Percentiles rank a stretch among this genome's conserved stretches.
Conservation (phyloP, 108 stramenopile species). For the Cyclotella baltica region DNA sequence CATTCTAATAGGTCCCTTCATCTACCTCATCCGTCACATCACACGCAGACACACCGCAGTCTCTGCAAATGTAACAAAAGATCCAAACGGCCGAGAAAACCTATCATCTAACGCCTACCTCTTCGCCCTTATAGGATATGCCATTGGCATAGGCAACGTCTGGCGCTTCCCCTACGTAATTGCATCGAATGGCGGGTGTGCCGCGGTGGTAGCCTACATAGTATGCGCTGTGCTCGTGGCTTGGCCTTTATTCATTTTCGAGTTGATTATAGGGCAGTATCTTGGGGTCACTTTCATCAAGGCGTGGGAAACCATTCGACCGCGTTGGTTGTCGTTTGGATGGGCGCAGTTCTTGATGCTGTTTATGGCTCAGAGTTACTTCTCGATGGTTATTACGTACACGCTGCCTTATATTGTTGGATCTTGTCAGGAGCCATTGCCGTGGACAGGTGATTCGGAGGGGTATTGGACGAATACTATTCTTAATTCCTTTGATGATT, state of each 20-base stretch:
- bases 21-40: not conserved
- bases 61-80: not conserved
- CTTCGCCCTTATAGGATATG: slow-evolving; percentile 14
- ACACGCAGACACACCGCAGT: not conserved
- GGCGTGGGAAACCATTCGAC: not conserved
- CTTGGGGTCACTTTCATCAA: not conserved
- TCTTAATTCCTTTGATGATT: slow-evolving; percentile 8
- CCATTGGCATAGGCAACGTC: slow-evolving; percentile 13
- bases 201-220: slow-evolving; percentile 1
- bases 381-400: slow-evolving; percentile 6
- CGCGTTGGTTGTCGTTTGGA: slow-evolving; percentile 4
- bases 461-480: slow-evolving; percentile 5
- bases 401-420: slow-evolving; percentile 12
- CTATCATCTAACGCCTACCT: not conserved
- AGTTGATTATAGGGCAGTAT: slow-evolving; percentile 3
- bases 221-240: slow-evolving; percentile 8
- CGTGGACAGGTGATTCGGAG: slow-evolving; percentile 4
- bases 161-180: slow-evolving; percentile 16
- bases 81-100: not conserved
- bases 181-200: slow-evolving; percentile 2
- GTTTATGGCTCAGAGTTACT: not conserved
- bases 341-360: slow-evolving; percentile 1
- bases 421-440: not conserved
- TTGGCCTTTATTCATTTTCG: not conserved
- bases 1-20: slow-evolving; percentile 11